Evolutionary conservation across 1,139 yeast genomes (phyloP).

Genomic region (Kodamaea anthophila): DNA sequence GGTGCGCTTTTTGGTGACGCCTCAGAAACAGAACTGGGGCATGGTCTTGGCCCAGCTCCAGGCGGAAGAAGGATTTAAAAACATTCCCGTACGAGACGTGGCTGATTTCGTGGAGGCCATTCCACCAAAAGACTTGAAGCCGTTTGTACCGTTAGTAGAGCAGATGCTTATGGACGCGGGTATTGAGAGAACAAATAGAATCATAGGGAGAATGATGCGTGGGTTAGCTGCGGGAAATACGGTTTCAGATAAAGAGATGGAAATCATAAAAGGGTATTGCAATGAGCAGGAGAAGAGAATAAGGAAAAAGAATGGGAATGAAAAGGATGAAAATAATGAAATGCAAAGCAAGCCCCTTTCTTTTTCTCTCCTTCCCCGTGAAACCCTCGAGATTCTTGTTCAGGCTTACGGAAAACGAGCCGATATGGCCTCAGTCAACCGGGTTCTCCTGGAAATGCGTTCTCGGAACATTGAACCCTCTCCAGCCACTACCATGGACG

Average conservation of each 20-base stretch:
- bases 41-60: constrained; percentile 42
- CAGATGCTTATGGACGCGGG: constrained; percentile 30
- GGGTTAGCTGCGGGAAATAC: constrained; percentile 26
- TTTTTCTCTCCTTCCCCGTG: background rate
- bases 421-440: constrained; percentile 27
- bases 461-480: constrained; percentile 46
- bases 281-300: constrained; percentile 5
- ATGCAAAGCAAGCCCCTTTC: too few species aligned
- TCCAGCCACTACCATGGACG: constrained; percentile 52
- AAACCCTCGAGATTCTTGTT: constrained; percentile 21
- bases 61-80: constrained; percentile 36
- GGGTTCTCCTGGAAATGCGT: constrained; percentile 45
- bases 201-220: constrained; percentile 42
- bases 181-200: constrained; percentile 24
- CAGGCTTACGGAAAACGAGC: constrained; percentile 35
- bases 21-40: constrained; percentile 49
- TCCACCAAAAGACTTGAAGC: constrained; percentile 32
- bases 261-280: constrained; percentile 21
- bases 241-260: constrained; percentile 19
- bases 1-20: constrained; percentile 39
- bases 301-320: too few species aligned
- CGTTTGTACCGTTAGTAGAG: constrained; percentile 30
- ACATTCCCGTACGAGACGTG: constrained; percentile 31
- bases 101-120: constrained; percentile 36
- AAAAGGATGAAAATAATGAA: too few species aligned